phyloP scores from a whole-genome alignment of 2,329 filamentous ascomycete species.

The Aspergillus sp. region DNA sequence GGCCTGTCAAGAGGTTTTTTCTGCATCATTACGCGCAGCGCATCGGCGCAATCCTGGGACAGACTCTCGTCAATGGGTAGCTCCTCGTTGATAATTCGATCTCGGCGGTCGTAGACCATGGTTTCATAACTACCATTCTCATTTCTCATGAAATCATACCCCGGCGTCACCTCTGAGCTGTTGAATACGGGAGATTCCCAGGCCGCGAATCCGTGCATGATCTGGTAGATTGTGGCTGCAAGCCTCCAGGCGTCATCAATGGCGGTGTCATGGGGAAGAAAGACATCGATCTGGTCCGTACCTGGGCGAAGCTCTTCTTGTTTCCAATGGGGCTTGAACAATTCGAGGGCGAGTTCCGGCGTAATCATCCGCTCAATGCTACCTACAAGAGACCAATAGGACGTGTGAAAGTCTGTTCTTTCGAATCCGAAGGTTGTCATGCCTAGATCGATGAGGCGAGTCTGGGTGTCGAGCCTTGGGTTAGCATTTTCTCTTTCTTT shows the following conservation, averaged over 20 bases:
- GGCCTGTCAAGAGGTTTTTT: slow-evolving; percentile 17
- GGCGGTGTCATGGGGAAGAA: slow-evolving; percentile 12
- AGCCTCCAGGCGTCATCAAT: slow-evolving; percentile 19
- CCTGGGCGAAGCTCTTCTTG: neutral
- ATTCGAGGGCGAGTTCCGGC: slow-evolving; percentile 17
- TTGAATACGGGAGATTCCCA: slow-evolving; percentile 19
- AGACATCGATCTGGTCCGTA: neutral
- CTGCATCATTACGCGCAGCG: slow-evolving; percentile 17
- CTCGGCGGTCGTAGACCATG: slow-evolving; percentile 8
- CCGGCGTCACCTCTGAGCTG: too few relatives aligned
- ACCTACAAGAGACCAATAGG: slow-evolving; percentile 4
- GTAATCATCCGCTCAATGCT: slow-evolving; percentile 21
- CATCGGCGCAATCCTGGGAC: slow-evolving; percentile 25
- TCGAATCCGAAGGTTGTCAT: slow-evolving; percentile 10
- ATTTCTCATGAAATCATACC: too few relatives aligned
- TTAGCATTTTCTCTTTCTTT: too few relatives aligned
- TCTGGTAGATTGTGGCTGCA: slow-evolving; percentile 18
- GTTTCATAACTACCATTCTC: too few relatives aligned
- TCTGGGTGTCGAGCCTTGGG: slow-evolving; percentile 1
- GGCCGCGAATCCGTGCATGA: slow-evolving; percentile 26
- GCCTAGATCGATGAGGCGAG: slow-evolving; percentile 23
- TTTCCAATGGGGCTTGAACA: slow-evolving; percentile 4
- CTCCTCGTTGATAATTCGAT: slow-evolving; percentile 19
- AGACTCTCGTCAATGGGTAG: slow-evolving; percentile 18
- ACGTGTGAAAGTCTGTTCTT: slow-evolving; percentile 5